Evolutionary conservation across 306 rosid genomes (phyloP).

Genomic region (Spatholobus suberectus): DNA sequence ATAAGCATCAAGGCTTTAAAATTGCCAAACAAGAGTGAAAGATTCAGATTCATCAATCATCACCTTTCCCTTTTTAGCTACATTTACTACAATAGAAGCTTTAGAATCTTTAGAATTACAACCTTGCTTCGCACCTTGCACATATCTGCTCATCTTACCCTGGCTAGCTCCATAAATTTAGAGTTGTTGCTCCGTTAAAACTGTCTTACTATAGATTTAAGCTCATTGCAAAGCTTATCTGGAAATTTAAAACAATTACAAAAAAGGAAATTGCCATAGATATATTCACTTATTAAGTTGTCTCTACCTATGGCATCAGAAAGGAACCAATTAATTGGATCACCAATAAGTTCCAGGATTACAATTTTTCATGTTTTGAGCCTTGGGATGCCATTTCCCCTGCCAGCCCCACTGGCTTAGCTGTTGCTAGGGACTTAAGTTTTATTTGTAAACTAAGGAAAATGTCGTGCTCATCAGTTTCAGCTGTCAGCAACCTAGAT

Average conservation of each 20-base stretch:
- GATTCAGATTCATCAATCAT: slow-evolving; percentile 1
- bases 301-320: not conserved
- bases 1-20: not conserved
- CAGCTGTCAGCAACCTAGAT: slow-evolving; percentile 10
- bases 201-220: slow-evolving; percentile 12
- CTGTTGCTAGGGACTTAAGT: not conserved
- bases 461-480: not conserved
- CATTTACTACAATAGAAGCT: slow-evolving; percentile 2
- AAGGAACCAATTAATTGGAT: slow-evolving; percentile 8
- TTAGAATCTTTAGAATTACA: slow-evolving; percentile 18
- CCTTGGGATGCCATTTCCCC: not conserved
- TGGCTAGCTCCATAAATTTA: not conserved
- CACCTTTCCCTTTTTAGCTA: slow-evolving; percentile 11
- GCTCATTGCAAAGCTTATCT: slow-evolving; percentile 9
- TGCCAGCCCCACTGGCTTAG: not conserved
- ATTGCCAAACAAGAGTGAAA: not conserved
- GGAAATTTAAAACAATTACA: slow-evolving; percentile 16
- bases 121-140: not conserved
- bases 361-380: not conserved
- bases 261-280: not conserved
- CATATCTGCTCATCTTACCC: slow-evolving; percentile 7
- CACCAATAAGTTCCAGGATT: slow-evolving; percentile 5
- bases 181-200: not conserved
- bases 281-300: slow-evolving; percentile 4
- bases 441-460: slow-evolving; percentile 19